A percentile compares a stretch with the other conserved stretches of the same genome.
Conservation (phyloP, 2,329 filamentous ascomycete species). For the Elsinoe arachidis region DNA sequence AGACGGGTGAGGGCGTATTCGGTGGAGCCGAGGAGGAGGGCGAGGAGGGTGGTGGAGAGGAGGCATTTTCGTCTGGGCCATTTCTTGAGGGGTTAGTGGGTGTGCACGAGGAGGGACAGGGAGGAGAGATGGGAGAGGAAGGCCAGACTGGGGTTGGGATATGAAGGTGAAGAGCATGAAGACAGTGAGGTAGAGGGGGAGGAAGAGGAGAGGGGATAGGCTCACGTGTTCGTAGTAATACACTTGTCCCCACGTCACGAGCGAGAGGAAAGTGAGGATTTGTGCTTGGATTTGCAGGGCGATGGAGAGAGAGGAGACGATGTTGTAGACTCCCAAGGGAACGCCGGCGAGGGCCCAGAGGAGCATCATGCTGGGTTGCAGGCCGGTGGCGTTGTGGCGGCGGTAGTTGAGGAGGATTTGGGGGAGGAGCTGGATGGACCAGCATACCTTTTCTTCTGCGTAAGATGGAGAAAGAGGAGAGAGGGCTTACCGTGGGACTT, state of each 20-base stretch:
- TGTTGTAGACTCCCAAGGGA: constrained; percentile 55
- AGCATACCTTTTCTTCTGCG: constrained; percentile 40
- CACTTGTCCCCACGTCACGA: constrained; percentile 49
- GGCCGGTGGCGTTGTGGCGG: constrained; percentile 55
- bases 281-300: constrained; percentile 49
- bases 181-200: no score
- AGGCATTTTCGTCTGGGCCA: constrained; percentile 46
- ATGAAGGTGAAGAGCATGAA: no score
- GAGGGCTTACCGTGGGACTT: neutral
- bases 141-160: no score
- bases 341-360: constrained; percentile 61
- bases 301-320: constrained; percentile 45
- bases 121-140: no score
- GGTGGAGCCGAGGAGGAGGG: constrained; percentile 49
- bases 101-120: no score
- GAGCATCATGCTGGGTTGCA: constrained; percentile 65
- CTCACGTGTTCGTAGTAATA: constrained; percentile 42
- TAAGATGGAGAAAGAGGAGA: neutral
- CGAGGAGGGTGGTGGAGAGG: constrained; percentile 43
- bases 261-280: constrained; percentile 44
- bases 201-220: neutral
- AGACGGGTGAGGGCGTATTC: constrained; percentile 54
- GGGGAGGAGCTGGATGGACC: constrained; percentile 56
- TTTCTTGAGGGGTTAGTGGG: constrained; percentile 29
- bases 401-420: constrained; percentile 62